A percentile compares a stretch with the other conserved stretches of the same genome.
phyloP scores from a whole-genome alignment of 768 basidiomycete species.

The Lentinula lateritia region DNA sequence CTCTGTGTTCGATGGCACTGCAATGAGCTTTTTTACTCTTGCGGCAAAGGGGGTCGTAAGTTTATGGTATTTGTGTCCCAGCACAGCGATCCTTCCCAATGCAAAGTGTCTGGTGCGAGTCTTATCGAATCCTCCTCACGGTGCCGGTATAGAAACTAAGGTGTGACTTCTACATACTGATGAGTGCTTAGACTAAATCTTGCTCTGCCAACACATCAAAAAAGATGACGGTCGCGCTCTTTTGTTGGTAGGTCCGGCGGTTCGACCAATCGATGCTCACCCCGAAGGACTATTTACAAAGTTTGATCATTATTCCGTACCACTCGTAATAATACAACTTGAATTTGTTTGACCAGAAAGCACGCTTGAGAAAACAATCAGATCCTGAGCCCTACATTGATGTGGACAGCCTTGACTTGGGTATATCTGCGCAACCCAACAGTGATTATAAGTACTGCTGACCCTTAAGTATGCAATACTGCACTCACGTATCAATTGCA shows the following conservation, averaged over 20 bases:
- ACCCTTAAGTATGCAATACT: not conserved
- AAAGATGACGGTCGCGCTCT: too few relatives aligned
- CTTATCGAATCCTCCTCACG: not conserved
- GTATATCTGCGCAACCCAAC: constrained; percentile 29
- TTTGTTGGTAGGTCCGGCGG: too few relatives aligned
- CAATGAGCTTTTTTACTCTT: constrained; percentile 18
- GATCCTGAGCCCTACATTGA: constrained; percentile 38
- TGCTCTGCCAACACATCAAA: too few relatives aligned
- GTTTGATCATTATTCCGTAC: too few relatives aligned
- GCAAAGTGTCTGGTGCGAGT: not conserved
- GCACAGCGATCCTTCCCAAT: not conserved
- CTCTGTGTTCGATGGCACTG: constrained; percentile 16
- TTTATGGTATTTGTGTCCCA: constrained; percentile 36
- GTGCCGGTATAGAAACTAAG: not conserved
- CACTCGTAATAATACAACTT: not conserved
- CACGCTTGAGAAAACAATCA: not conserved
- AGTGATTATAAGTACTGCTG: not conserved
- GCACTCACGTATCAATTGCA: constrained; percentile 36
- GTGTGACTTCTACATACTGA: too few relatives aligned
- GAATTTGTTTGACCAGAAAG: not conserved
- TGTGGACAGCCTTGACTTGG: constrained; percentile 47
- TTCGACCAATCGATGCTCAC: too few relatives aligned
- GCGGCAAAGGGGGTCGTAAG: constrained; percentile 24
- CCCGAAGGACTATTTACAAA: too few relatives aligned
- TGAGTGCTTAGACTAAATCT: too few relatives aligned